Conservation (phyloP, 768 basidiomycete genomes). For the Artomyces pyxidatus region DNA sequence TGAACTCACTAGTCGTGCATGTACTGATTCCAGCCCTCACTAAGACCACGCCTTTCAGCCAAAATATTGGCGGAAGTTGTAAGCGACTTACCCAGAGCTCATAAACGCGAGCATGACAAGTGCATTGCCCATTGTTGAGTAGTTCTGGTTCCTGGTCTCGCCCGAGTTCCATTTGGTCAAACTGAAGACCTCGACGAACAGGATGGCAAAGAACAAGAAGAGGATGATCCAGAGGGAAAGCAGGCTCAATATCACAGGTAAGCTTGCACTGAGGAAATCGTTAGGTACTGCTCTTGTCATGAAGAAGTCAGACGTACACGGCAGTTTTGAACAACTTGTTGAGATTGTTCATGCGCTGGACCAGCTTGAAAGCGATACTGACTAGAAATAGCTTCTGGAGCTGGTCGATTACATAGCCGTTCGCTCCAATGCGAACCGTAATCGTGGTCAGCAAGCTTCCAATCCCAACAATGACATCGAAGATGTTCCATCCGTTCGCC, state of each 20-base stretch:
- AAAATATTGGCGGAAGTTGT: neutral
- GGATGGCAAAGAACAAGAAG: conserved; percentile 86
- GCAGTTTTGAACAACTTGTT: conserved; percentile 97
- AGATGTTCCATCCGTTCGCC: conserved; percentile 92
- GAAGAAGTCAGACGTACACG: conserved; percentile 54
- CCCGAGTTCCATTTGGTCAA: conserved; percentile 77
- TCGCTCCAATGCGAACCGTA: conserved; percentile 48
- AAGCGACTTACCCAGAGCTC: conserved; percentile 70
- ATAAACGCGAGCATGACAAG: conserved; percentile 89
- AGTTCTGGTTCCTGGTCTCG: conserved; percentile 68
- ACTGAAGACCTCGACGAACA: conserved; percentile 86
- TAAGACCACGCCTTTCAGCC: conserved; percentile 23
- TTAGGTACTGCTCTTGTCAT: neutral
- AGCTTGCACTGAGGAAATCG: conserved; percentile 51
- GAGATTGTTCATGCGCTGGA: conserved; percentile 77
- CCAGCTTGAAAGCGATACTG: conserved; percentile 88
- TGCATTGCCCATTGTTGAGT: conserved; percentile 67
- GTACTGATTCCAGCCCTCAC: conserved; percentile 94
- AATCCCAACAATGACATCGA: conserved; percentile 71
- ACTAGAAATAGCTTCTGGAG: conserved; percentile 90
- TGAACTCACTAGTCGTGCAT: conserved; percentile 89
- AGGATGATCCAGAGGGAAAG: conserved; percentile 83
- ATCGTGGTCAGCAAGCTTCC: conserved; percentile 84
- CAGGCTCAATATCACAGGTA: conserved; percentile 80
- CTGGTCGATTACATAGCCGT: conserved; percentile 48